Evolutionary conservation across 257 asterid species (phyloP).

Genomic region (Ocimum tenuiflorum): DNA sequence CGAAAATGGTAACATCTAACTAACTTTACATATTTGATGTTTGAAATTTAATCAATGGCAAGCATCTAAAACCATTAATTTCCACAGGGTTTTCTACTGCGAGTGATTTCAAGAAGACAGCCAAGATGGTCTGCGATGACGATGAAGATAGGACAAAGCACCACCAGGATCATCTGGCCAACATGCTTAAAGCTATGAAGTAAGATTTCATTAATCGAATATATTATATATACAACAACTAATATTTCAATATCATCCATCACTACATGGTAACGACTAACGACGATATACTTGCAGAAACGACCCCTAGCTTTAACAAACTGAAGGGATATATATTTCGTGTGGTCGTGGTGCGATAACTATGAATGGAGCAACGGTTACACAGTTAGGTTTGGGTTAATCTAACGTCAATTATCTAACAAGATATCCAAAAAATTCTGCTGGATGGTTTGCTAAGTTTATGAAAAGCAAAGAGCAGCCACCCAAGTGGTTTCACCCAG

Average conservation of each 20-base stretch:
- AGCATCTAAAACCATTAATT: too few species aligned
- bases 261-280: not conserved
- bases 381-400: constrained; percentile 29
- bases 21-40: not conserved
- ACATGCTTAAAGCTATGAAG: constrained; percentile 12
- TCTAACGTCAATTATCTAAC: constrained; percentile 5
- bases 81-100: not conserved
- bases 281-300: not conserved
- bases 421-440: too few species aligned
- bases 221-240: too few species aligned
- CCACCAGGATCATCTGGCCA: constrained; percentile 19
- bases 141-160: constrained; percentile 1
- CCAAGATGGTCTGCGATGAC: not conserved
- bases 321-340: not conserved
- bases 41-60: too few species aligned
- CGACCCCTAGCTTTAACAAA: not conserved
- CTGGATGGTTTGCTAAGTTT: too few species aligned
- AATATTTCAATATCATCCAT: not conserved
- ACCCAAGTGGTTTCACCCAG: too few species aligned
- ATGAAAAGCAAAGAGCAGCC: too few species aligned
- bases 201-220: not conserved
- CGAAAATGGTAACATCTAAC: constrained; percentile 14
- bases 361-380: constrained; percentile 38
- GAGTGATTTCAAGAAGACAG: not conserved
- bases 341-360: constrained; percentile 36